Evolutionary conservation across 2,329 filamentous ascomycete genomes (phyloP).

Genomic region (Fusarium longipes): DNA sequence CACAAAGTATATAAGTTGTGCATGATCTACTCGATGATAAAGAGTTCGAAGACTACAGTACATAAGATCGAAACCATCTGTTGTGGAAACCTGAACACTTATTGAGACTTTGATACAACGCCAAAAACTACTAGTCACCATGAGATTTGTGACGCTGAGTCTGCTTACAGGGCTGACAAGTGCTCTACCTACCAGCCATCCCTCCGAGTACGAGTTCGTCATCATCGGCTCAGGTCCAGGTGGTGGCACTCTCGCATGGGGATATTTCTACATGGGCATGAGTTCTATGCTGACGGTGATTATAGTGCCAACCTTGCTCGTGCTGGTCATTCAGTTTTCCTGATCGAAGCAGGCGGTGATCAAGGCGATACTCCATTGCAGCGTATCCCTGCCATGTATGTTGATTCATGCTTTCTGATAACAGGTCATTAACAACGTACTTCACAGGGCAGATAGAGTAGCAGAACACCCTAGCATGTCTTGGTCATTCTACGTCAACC

Average conservation of each 20-base stretch:
- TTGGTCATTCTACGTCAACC: conserved; percentile 71
- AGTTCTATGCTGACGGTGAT: neutral
- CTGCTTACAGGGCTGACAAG: too few species aligned
- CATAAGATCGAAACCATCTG: too few species aligned
- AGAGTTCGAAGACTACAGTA: too few species aligned
- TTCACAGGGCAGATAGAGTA: conserved; percentile 6
- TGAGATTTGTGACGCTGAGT: too few species aligned
- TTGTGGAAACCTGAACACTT: too few species aligned
- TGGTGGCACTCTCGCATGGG: too few species aligned
- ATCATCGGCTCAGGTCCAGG: conserved; percentile 56
- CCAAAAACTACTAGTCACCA: too few species aligned
- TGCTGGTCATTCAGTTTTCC: conserved; percentile 64
- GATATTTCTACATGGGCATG: too few species aligned
- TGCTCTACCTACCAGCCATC: neutral
- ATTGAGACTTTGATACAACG: too few species aligned
- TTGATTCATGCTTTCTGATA: too few species aligned
- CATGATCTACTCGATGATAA: too few species aligned
- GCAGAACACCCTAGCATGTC: conserved; percentile 36
- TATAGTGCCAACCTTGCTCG: conserved; percentile 61
- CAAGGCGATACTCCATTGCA: conserved; percentile 50
- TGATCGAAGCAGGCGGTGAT: conserved; percentile 68
- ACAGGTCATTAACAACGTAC: neutral
- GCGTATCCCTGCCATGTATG: neutral
- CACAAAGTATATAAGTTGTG: too few species aligned
- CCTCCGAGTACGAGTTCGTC: conserved; percentile 64